A percentile compares a stretch with the other conserved stretches of the same genome.
phyloP scores from a whole-genome alignment of 2,329 filamentous ascomycete species.

The Phyllosticta paracitricarpa region DNA sequence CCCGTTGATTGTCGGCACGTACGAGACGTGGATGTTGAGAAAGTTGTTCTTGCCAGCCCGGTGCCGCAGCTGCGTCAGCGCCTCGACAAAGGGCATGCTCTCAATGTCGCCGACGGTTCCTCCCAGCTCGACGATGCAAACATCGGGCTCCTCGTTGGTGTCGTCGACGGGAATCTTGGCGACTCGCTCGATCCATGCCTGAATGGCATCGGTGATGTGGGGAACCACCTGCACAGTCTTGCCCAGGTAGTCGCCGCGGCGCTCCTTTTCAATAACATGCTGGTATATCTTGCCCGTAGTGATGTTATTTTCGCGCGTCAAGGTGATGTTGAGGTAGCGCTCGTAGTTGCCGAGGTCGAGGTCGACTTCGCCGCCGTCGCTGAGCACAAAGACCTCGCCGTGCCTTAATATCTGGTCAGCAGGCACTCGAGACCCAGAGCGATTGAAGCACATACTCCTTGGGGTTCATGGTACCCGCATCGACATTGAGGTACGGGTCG shows the following conservation, averaged over 20 bases:
- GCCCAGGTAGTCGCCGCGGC: constrained; percentile 70
- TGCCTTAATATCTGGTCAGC: constrained; percentile 43
- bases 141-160: constrained; percentile 70
- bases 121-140: constrained; percentile 73
- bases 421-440: neutral
- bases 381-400: constrained; percentile 81
- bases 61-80: constrained; percentile 66
- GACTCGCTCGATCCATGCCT: constrained; percentile 85
- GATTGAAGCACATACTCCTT: constrained; percentile 41
- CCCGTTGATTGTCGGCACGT: constrained; percentile 64
- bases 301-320: constrained; percentile 86
- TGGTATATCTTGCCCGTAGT: constrained; percentile 96
- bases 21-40: constrained; percentile 78
- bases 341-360: constrained; percentile 70
- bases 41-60: constrained; percentile 70
- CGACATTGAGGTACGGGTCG: constrained; percentile 66
- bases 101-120: constrained; percentile 75
- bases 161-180: constrained; percentile 80
- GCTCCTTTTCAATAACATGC: constrained; percentile 69
- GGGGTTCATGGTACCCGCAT: constrained; percentile 63
- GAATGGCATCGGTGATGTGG: constrained; percentile 82
- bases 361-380: constrained; percentile 70
- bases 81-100: constrained; percentile 79
- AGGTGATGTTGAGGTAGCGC: constrained; percentile 69
- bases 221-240: constrained; percentile 86